These are phyloP conservation scores for Lonicera japonica DNA, from an alignment of 129 eudicot species.

Conservation along the genomic window DNA sequence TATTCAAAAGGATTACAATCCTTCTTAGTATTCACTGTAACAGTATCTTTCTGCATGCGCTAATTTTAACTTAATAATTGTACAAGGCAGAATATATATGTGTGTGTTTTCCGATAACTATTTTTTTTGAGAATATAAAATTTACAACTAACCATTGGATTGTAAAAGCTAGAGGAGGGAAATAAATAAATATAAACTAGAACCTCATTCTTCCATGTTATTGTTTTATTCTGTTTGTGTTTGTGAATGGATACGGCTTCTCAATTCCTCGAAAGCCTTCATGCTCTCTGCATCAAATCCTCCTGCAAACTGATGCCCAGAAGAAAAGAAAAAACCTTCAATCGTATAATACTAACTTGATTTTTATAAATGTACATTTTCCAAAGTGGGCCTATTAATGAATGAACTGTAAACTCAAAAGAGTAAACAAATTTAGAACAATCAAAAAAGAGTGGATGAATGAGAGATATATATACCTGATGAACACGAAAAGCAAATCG, in stretches of 20 bases:
- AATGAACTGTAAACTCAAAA: not conserved
- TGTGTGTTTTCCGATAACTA: not conserved
- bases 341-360: too few relatives aligned
- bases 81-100: not conserved
- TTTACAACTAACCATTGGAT: slow-evolving; percentile 15
- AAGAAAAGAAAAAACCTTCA: not conserved
- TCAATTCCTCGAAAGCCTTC: slow-evolving; percentile 94
- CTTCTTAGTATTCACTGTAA: too few relatives aligned
- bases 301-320: slow-evolving; percentile 85
- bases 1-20: too few relatives aligned
- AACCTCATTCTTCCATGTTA: slow-evolving; percentile 33
- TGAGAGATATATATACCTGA: slow-evolving; percentile 43
- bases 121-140: not conserved
- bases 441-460: not conserved
- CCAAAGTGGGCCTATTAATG: not conserved
- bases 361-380: too few relatives aligned
- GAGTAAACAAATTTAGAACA: not conserved
- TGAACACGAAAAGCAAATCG: slow-evolving; percentile 99
- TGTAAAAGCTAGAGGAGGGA: not conserved
- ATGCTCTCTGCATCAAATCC: slow-evolving; percentile 97
- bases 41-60: too few relatives aligned
- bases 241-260: slow-evolving; percentile 46
- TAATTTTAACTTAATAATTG: not conserved
- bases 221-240: slow-evolving; percentile 41
- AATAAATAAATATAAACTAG: not conserved